Evolutionary conservation across 2,329 filamentous ascomycete species (phyloP).

Genomic region (Myriangium duriaei): DNA sequence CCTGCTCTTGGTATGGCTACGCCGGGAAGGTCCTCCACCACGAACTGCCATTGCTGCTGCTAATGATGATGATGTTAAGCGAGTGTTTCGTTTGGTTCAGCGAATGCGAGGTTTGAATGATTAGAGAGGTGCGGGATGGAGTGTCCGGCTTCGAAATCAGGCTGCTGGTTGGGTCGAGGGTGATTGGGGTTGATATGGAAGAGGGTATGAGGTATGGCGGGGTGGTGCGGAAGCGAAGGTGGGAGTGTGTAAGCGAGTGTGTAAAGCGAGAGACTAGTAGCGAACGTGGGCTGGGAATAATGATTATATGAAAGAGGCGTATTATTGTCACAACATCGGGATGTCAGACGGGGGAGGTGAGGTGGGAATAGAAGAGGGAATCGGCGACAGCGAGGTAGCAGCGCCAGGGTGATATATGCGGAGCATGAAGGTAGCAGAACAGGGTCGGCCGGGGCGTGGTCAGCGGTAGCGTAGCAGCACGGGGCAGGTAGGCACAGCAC

Average conservation of each 20-base stretch:
- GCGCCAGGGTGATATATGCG: constrained; percentile 8
- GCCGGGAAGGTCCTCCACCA: constrained; percentile 79
- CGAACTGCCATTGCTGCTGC: constrained; percentile 63
- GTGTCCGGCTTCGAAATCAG: too few species aligned
- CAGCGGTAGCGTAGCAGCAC: too few species aligned
- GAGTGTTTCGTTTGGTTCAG: too few species aligned
- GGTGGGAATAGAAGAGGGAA: constrained; percentile 2
- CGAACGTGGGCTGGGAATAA: constrained; percentile 5
- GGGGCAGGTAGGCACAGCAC: too few species aligned
- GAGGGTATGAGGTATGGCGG: too few species aligned
- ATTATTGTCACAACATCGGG: constrained; percentile 7
- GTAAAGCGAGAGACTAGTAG: constrained; percentile 9
- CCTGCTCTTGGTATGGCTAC: constrained; percentile 95
- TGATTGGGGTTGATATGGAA: too few species aligned
- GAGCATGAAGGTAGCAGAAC: background rate
- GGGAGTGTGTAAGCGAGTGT: constrained; percentile 8
- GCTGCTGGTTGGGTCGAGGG: too few species aligned
- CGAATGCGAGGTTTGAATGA: background rate
- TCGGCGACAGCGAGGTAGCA: background rate
- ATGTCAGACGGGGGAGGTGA: constrained; percentile 1
- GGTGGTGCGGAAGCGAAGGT: constrained; percentile 1
- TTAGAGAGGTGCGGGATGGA: background rate
- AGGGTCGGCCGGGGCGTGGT: too few species aligned
- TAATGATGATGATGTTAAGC: constrained; percentile 3
- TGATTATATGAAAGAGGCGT: constrained; percentile 9